Conservation (phyloP, 2,329 filamentous ascomycete genomes). For the Venturia pyrina region DNA sequence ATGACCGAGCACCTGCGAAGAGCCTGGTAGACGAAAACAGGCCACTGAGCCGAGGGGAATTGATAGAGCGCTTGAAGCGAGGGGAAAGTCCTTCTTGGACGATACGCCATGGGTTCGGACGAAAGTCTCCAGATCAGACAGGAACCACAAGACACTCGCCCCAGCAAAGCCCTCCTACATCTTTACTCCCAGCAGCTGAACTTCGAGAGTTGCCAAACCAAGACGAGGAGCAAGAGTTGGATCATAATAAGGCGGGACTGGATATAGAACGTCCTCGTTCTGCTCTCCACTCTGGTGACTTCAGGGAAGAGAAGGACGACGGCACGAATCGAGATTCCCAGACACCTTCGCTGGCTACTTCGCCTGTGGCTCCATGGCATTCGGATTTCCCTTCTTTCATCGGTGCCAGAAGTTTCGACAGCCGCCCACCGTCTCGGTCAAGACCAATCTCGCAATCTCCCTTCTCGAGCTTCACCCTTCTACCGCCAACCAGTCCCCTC, state of each 20-base stretch:
- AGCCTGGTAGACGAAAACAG: slow-evolving; percentile 12
- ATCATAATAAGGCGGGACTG: slow-evolving; percentile 24
- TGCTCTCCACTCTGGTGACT: slow-evolving; percentile 53
- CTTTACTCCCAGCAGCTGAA: slow-evolving; percentile 26
- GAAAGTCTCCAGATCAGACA: slow-evolving; percentile 18
- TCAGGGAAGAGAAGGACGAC: slow-evolving; percentile 22
- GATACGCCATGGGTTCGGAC: slow-evolving; percentile 21
- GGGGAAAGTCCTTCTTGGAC: slow-evolving; percentile 68
- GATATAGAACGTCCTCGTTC: slow-evolving; percentile 77
- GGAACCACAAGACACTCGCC: slow-evolving; percentile 17
- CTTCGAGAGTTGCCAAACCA: slow-evolving; percentile 23
- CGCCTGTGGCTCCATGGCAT: slow-evolving; percentile 50
- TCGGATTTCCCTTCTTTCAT: slow-evolving; percentile 32
- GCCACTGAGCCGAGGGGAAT: slow-evolving; percentile 54
- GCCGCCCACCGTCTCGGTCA: slow-evolving; percentile 18
- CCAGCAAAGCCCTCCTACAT: slow-evolving; percentile 15
- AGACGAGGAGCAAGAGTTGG: not conserved
- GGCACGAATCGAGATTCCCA: not conserved
- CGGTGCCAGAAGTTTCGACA: not conserved
- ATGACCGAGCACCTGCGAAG: not conserved
- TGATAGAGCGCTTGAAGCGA: slow-evolving; percentile 78
- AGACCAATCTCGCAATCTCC: slow-evolving; percentile 48
- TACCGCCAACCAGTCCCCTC: slow-evolving; percentile 83
- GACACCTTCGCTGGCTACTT: slow-evolving; percentile 31
- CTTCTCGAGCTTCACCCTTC: slow-evolving; percentile 71